These are phyloP conservation scores for Stropharia rugosoannulata DNA, from an alignment of 768 basidiomycete species.

Conservation along the genomic window DNA sequence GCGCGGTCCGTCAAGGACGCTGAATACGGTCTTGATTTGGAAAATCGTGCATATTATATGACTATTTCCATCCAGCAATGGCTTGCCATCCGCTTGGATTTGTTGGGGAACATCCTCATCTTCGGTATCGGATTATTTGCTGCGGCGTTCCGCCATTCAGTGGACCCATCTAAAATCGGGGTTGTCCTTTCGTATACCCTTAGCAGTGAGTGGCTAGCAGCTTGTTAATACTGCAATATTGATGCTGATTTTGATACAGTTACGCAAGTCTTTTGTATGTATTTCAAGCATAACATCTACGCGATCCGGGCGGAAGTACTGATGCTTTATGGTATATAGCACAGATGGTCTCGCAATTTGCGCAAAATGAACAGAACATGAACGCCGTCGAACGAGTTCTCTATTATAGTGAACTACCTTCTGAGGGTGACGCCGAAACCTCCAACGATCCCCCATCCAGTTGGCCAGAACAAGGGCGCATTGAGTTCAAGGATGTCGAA, in stretches of 20 bases:
- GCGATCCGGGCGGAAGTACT: not conserved
- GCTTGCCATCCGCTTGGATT: slow-evolving; percentile 62
- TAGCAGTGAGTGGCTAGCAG: slow-evolving; percentile 35
- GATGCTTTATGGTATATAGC: slow-evolving; percentile 28
- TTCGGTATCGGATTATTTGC: slow-evolving; percentile 75
- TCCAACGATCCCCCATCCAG: slow-evolving; percentile 43
- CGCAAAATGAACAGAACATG: slow-evolving; percentile 69
- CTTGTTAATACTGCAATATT: not conserved
- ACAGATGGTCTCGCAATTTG: slow-evolving; percentile 55
- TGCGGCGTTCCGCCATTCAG: slow-evolving; percentile 57
- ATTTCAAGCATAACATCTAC: not conserved
- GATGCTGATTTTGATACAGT: slow-evolving; percentile 25
- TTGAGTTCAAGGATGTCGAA: slow-evolving; percentile 58
- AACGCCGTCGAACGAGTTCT: slow-evolving; percentile 71
- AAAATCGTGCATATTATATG: slow-evolving; percentile 67
- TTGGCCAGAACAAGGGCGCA: slow-evolving; percentile 53
- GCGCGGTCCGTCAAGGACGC: slow-evolving; percentile 49
- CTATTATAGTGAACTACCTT: slow-evolving; percentile 60
- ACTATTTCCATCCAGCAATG: slow-evolving; percentile 66
- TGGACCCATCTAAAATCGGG: slow-evolving; percentile 57
- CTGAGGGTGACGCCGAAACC: slow-evolving; percentile 48
- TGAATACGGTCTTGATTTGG: slow-evolving; percentile 52
- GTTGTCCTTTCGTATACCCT: slow-evolving; percentile 52
- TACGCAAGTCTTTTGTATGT: slow-evolving; percentile 46
- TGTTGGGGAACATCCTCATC: slow-evolving; percentile 66